phyloP scores from a whole-genome alignment of 2,329 filamentous ascomycete species.

The Byssochlamys sp. region DNA sequence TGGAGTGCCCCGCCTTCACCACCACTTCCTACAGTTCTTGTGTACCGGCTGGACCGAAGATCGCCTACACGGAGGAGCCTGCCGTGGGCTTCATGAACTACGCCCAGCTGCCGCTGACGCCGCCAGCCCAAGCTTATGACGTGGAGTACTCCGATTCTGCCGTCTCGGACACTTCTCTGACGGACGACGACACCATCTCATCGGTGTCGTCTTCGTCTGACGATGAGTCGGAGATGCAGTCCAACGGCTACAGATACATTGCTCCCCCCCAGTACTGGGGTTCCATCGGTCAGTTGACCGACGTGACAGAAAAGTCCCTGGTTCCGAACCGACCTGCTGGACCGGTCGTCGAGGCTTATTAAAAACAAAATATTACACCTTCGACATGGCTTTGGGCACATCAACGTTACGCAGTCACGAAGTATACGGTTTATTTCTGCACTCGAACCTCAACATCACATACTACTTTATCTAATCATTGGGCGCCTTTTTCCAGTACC shows the following conservation, averaged over 20 bases:
- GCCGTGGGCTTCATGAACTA: slow-evolving; percentile 26
- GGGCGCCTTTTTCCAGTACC: background rate
- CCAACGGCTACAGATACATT: slow-evolving; percentile 17
- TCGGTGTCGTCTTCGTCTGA: slow-evolving; percentile 25
- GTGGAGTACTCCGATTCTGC: slow-evolving; percentile 31
- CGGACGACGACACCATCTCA: slow-evolving; percentile 28
- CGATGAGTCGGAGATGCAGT: slow-evolving; percentile 20
- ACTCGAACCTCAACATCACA: background rate
- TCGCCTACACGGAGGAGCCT: slow-evolving; percentile 21
- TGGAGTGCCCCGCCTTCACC: slow-evolving; percentile 66
- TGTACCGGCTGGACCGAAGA: slow-evolving; percentile 25
- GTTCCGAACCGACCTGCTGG: slow-evolving; percentile 17
- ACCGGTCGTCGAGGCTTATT: slow-evolving; percentile 20
- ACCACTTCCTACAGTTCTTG: slow-evolving; percentile 30
- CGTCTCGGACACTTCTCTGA: slow-evolving; percentile 30
- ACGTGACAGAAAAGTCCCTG: slow-evolving; percentile 21
- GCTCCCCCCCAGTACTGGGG: slow-evolving; percentile 19
- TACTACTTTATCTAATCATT: background rate
- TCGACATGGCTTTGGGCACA: background rate
- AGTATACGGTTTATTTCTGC: background rate
- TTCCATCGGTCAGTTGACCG: slow-evolving; percentile 15
- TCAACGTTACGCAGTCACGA: slow-evolving; percentile 1
- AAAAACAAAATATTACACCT: slow-evolving; percentile 2
- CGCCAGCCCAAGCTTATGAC: slow-evolving; percentile 25
- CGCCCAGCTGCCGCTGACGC: slow-evolving; percentile 26